These are phyloP conservation scores for Adansonia madagascariensis DNA, from an alignment of 441 rosid species.

Conservation along the genomic window DNA sequence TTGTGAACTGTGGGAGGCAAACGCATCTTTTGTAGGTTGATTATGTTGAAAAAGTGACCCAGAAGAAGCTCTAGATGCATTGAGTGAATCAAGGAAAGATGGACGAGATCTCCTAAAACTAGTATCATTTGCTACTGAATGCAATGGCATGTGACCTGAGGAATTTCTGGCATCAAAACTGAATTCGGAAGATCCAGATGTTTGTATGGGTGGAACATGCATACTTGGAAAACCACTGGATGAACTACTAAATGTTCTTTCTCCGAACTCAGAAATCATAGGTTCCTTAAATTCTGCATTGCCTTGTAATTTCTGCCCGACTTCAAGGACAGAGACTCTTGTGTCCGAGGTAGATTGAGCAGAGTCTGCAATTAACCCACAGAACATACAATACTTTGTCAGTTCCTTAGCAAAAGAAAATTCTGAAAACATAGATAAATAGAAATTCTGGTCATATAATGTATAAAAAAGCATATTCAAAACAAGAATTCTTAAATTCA, in stretches of 20 bases:
- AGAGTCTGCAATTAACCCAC: slow-evolving; percentile 46
- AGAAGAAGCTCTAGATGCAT: slow-evolving; percentile 53
- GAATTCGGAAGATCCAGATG: slow-evolving; percentile 52
- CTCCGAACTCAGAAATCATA: slow-evolving; percentile 36
- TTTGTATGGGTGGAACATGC: slow-evolving; percentile 36
- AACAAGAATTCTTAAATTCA: slow-evolving; percentile 18
- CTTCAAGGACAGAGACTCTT: slow-evolving; percentile 49
- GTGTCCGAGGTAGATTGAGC: slow-evolving; percentile 39
- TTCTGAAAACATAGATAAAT: neutral
- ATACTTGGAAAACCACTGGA: slow-evolving; percentile 41
- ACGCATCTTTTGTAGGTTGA: slow-evolving; percentile 42
- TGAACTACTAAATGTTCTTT: slow-evolving; percentile 52
- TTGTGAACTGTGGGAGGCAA: slow-evolving; percentile 41
- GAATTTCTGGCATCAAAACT: slow-evolving; percentile 51
- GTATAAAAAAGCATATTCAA: slow-evolving; percentile 14
- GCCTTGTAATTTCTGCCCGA: slow-evolving; percentile 37
- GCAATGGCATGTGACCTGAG: slow-evolving; percentile 38
- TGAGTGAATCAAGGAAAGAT: slow-evolving; percentile 88
- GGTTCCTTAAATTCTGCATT: slow-evolving; percentile 38
- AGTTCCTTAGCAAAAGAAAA: slow-evolving; percentile 29
- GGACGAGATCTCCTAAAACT: slow-evolving; percentile 71
- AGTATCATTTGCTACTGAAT: slow-evolving; percentile 53
- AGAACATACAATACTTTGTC: slow-evolving; percentile 23
- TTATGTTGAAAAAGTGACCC: slow-evolving; percentile 46
- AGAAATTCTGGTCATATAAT: neutral